Percentiles rank a stretch among this genome's conserved stretches.
Evolutionary conservation across 306 rosid species (phyloP).

Genomic region (Citrullus amarus): DNA sequence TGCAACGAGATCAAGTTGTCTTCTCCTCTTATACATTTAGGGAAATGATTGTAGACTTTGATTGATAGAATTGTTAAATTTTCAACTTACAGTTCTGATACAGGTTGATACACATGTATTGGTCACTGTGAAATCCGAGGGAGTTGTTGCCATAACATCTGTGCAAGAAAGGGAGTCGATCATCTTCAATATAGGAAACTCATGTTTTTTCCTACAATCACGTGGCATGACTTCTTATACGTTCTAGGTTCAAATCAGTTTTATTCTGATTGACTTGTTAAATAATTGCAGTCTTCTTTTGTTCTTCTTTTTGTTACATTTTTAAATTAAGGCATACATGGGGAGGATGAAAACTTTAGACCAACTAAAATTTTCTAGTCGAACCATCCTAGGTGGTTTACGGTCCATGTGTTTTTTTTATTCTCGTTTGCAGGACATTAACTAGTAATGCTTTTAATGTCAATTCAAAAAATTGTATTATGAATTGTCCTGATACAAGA

Average conservation of each 20-base stretch:
- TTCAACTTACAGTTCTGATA: background rate
- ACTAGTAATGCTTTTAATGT: background rate
- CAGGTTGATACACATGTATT: background rate
- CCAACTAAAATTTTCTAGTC: background rate
- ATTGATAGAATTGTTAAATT: too few relatives aligned
- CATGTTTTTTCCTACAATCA: background rate
- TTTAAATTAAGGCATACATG: background rate
- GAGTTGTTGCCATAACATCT: conserved; percentile 52
- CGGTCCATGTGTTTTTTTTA: too few relatives aligned
- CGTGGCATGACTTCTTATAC: background rate
- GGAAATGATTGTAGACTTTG: too few relatives aligned
- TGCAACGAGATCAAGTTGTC: too few relatives aligned
- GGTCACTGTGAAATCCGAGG: too few relatives aligned
- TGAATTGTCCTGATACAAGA: background rate
- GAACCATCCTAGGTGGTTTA: background rate
- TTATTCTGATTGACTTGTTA: background rate
- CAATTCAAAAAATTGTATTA: background rate
- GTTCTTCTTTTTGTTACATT: background rate
- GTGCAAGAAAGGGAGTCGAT: conserved; percentile 44
- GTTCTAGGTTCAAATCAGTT: background rate
- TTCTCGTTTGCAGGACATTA: too few relatives aligned
- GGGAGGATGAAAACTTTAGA: background rate
- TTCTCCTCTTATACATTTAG: too few relatives aligned
- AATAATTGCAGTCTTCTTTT: background rate
- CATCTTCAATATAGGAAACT: conserved; percentile 67